Evolutionary conservation across 2,329 filamentous ascomycete species (phyloP), one percentile per base, ranked within the genome.

Genomic region (Trichoderma simmonsii): DNA sequence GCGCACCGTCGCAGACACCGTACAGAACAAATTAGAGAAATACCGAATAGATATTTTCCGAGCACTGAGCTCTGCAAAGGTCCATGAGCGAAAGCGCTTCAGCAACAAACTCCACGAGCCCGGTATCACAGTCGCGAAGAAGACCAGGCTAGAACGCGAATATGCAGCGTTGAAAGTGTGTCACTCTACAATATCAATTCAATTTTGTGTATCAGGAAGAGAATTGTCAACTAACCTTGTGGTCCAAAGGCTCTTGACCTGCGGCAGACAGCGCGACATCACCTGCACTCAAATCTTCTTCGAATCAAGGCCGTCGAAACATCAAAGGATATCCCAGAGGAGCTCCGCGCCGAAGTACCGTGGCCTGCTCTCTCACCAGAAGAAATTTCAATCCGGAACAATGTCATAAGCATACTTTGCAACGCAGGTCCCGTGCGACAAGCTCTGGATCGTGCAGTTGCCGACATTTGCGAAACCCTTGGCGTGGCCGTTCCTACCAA

Each of bases 51-150:
- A 90, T 43, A 84, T 95, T 9, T 86, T 86, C 73, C 87, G 89
- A 72, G 91, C 91, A 0, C 85, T 95, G 73, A 94, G 94, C 80
- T 84, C 86, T 12, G 91, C 90, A 71, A 93, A 93, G 78, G 90
- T 91, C 61, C 92, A 93, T 78, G 93, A 95, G 83, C 87, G 92
- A 60, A 93, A 95, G 82, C 92, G 94, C 75, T 86, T 92, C 73
- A 87, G 91, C 73, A 91, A 89, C 79, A 83, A 86, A 56, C 80
- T 88, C 15, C 85, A 82, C 64, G 86, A 88, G 32, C 81, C 82
- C 67, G 84, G 83, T 66, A 76, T 82, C 18, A 78, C 81, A 2
- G 74, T 81, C 9, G 86, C 86, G 59, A 89, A 90, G 77, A 82
- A 88, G 26, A 82, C 84, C 72, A 85, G 92, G 24, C 82, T 95